These are phyloP conservation scores for Tricholoma furcatifolium DNA, from an alignment of 768 basidiomycete species.

Conservation along the genomic window DNA sequence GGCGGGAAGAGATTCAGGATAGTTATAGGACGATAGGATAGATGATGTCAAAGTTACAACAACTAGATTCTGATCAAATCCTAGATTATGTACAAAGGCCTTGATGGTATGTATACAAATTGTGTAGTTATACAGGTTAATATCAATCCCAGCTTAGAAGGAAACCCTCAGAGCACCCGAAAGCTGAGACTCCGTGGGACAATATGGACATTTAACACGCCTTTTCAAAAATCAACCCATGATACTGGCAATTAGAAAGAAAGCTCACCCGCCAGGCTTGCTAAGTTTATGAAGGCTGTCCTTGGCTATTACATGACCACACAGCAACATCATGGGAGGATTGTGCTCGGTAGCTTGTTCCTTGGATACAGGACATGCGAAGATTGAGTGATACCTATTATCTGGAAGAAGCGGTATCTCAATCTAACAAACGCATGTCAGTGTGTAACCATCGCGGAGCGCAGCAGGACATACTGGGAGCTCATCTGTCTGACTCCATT, in stretches of 20 bases:
- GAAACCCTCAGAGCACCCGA: constrained; percentile 59
- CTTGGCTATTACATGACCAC: constrained; percentile 93
- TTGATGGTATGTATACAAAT: too few species aligned
- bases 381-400: constrained; percentile 94
- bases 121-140: not conserved
- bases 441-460: not conserved
- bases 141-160: constrained; percentile 41
- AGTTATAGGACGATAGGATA: not conserved
- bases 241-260: not conserved
- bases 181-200: constrained; percentile 75
- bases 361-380: constrained; percentile 97
- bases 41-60: not conserved
- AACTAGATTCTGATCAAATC: too few species aligned
- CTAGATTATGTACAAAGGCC: too few species aligned
- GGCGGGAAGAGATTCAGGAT: not conserved
- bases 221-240: constrained; percentile 37
- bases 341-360: constrained; percentile 92
- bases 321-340: constrained; percentile 97
- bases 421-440: constrained; percentile 52
- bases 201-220: constrained; percentile 96
- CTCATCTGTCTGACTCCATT: constrained; percentile 89
- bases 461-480: constrained; percentile 61
- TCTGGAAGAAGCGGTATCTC: constrained; percentile 87
- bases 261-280: constrained; percentile 69
- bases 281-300: constrained; percentile 89